Conservation (phyloP, 2,329 filamentous ascomycete species). For the Endoconidiophora laricicola region DNA sequence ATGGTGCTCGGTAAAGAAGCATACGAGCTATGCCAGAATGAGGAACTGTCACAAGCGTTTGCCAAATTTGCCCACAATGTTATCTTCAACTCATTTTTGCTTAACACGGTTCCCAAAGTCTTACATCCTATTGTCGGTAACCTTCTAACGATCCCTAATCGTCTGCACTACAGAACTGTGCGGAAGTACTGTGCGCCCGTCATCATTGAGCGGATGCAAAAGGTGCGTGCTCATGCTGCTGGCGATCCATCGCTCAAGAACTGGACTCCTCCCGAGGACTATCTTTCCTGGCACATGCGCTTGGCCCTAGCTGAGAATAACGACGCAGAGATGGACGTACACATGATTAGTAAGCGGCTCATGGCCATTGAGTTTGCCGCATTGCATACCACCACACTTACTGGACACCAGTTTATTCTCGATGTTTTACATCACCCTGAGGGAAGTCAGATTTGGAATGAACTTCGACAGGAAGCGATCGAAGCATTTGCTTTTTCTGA, state of each 20-base stretch:
- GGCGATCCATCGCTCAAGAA: constrained; percentile 25
- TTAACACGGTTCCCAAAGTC: constrained; percentile 29
- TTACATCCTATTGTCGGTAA: constrained; percentile 33
- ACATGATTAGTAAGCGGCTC: constrained; percentile 32
- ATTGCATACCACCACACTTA: constrained; percentile 40
- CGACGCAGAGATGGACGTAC: constrained; percentile 27
- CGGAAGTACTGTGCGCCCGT: too few relatives aligned
- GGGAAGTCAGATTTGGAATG: constrained; percentile 20
- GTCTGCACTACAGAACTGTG: constrained; percentile 26
- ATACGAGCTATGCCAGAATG: constrained; percentile 20
- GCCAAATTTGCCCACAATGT: constrained; percentile 33
- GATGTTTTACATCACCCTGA: constrained; percentile 28
- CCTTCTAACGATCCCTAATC: constrained; percentile 28
- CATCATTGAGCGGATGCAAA: constrained; percentile 12
- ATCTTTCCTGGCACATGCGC: constrained; percentile 39
- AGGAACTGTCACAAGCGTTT: constrained; percentile 21
- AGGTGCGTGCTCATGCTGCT: constrained; percentile 26
- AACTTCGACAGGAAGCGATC: constrained; percentile 27
- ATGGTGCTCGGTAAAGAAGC: constrained; percentile 24
- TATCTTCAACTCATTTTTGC: constrained; percentile 27
- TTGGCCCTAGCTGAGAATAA: constrained; percentile 30
- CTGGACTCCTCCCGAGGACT: constrained; percentile 35
- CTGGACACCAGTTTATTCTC: constrained; percentile 29
- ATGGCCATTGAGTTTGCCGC: constrained; percentile 41
- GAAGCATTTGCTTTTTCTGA: constrained; percentile 18